Base-by-base conservation (phyloP, 1,284 basidiomycete genomes). In the Coniophora puteana region DNA sequence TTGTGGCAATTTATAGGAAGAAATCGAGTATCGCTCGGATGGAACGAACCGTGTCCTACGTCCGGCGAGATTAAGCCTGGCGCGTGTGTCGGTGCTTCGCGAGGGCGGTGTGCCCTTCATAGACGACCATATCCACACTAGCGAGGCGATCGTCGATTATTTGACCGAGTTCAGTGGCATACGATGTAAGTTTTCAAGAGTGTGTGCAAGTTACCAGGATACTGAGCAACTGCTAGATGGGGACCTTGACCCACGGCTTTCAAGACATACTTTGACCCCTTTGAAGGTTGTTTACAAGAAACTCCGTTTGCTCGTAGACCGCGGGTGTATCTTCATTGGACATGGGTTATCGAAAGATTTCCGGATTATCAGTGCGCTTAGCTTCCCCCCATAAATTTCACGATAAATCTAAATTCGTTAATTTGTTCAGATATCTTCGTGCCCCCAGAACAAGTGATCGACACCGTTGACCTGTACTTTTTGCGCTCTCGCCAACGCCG, bases 301-400 rank as follows among this genome's bases (percentile, higher is more conserved):
- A 61, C 70, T 99, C n/a, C 79, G 95, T 2, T 63, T 96, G 26
- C 72, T 99, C 3, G 93, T 99, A 8, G 95, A 99, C 58, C 74
- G 86, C 16, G 94, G 94, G 5, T 99, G 96, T 58, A 87, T 94
- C 48, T 99, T 99, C 57, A 89, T 99, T 41, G 96, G 96, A 0
- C 95, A 99, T 55, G 96, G 96, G 1, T 76, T 99, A n/a, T 89
- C 91, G n/a, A 98, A 98, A 61, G 96, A 99, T 63, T 98, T 99
- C 67, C 78, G 96, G 10, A 99, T 96, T 44, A 98, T 99, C 68
- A 99, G 93, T 94, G 52, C 57, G 90, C n/a, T n/a, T n/a, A n/a
- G n/a, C n/a, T 69, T 20, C 6, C 8, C 34, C 13, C 8, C 12
- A 20, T 4, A 17, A 36, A 4, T 16, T 16, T 30, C 4, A 14